Conservation (phyloP, 2,329 filamentous ascomycete genomes). For the Penicillium sp. region DNA sequence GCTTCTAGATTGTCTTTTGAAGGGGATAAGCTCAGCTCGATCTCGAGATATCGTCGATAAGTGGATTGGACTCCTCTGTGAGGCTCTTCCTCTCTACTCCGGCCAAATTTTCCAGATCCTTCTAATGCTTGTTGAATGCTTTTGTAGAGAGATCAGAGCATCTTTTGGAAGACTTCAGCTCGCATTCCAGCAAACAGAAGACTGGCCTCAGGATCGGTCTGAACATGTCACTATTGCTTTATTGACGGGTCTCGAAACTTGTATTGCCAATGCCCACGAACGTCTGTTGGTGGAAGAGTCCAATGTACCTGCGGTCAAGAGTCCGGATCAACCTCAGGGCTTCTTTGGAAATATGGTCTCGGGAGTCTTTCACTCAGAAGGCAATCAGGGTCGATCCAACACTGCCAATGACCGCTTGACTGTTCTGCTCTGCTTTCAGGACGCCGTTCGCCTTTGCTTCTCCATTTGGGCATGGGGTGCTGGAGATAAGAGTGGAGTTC, state of each 20-base stretch:
- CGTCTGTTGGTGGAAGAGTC: slow-evolving; percentile 74
- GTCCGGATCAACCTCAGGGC: slow-evolving; percentile 76
- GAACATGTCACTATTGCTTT: slow-evolving; percentile 68
- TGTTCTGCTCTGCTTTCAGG: slow-evolving; percentile 93
- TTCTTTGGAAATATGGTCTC: slow-evolving; percentile 96
- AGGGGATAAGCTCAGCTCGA: slow-evolving; percentile 71
- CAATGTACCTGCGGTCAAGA: slow-evolving; percentile 66
- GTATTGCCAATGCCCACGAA: slow-evolving; percentile 83
- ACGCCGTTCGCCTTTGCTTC: slow-evolving; percentile 88
- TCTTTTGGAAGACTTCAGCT: slow-evolving; percentile 69
- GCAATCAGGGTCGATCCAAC: slow-evolving; percentile 70
- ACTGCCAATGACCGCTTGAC: slow-evolving; percentile 93
- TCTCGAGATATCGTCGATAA: slow-evolving; percentile 80
- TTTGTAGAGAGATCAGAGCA: slow-evolving; percentile 72
- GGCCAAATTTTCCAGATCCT: slow-evolving; percentile 85
- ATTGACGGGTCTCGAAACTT: slow-evolving; percentile 88
- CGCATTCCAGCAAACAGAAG: slow-evolving; percentile 41
- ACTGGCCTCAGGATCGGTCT: slow-evolving; percentile 50
- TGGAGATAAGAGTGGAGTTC: slow-evolving; percentile 42
- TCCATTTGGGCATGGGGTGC: slow-evolving; percentile 92
- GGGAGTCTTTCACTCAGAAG: slow-evolving; percentile 79
- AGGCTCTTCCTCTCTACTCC: slow-evolving; percentile 79
- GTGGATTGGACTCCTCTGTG: slow-evolving; percentile 83
- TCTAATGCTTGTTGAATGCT: slow-evolving; percentile 83
- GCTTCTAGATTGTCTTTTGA: slow-evolving; percentile 74